Evolutionary conservation across 371 early-diverging fungal species (phyloP), one percentile per base, ranked within the genome.

Genomic region (Mortierella sp.): DNA sequence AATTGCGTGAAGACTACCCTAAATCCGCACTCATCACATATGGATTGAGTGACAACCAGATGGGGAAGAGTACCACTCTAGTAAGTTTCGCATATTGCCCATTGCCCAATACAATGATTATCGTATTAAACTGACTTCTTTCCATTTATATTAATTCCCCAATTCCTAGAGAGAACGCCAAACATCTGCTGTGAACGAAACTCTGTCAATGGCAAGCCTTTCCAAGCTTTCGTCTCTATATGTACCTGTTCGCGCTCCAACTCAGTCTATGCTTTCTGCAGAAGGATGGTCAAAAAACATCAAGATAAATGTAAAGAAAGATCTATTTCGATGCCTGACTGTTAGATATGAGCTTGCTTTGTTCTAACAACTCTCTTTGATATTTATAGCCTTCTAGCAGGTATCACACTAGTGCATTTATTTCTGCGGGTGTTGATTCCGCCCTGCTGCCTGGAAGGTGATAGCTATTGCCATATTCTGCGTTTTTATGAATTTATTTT

Each of bases 1-100:
- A 88, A 45, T 72, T 96, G 26, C 86, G 90, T 0, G 95, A 96
- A 39, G 96, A 96, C 75, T 94, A 86, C 75, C 90, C 93, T 5
- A 96, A 96, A 68, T 75, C 91, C 32, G 81, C 93, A 6, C 80
- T 95, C 0, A 64, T 95, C 16, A 87, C 91, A 0, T 96, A 90
- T 81, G 94, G 93, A 32, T 57, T 91, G 61, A 73, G 76, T 28
- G 77, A 81, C 28, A 61, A 20, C 58, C 69, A 58, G 49, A 80
- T 73, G 73, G 68, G 49, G 28, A 62, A 61, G 40, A 30, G 57
- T 18, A 37, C 65, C 14, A 84, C 81, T 4, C 74, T 87, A 72
- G 88, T 88, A 83, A 70, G 49, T 5, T n/a, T 37, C 20, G 12
- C 61, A 60, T 22, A n/a, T 37, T 35, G 22, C 12, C 35, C 10